These are phyloP conservation scores for Colletotrichum cordylinicola DNA, from an alignment of 2,329 filamentous ascomycete species.

Conservation along the genomic window DNA sequence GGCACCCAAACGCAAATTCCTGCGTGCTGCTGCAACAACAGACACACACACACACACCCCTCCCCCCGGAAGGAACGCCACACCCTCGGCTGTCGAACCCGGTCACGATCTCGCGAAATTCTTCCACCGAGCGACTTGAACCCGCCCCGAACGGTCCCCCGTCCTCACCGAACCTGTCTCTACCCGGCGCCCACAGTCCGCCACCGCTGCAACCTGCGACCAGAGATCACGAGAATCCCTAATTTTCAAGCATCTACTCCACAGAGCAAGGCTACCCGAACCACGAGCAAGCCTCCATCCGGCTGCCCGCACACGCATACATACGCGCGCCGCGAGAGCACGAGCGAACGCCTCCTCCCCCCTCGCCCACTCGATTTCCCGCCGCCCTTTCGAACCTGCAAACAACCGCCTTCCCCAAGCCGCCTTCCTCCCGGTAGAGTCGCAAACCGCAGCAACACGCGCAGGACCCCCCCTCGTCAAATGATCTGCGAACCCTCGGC, in stretches of 20 bases:
- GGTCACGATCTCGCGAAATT: background rate
- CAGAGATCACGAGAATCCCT: background rate
- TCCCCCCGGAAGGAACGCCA: background rate
- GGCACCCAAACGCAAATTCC: background rate
- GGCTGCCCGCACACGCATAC: background rate
- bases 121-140: background rate
- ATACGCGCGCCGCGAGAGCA: background rate
- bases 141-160: background rate
- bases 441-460: background rate
- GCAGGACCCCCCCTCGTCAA: background rate
- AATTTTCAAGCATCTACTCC: background rate
- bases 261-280: background rate
- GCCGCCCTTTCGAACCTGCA: background rate
- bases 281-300: background rate
- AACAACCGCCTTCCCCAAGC: background rate
- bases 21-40: background rate
- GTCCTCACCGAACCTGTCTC: background rate
- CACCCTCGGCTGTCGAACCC: background rate
- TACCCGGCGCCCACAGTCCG: background rate
- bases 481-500: conserved; percentile 44
- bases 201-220: background rate
- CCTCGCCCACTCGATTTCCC: background rate
- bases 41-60: background rate
- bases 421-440: background rate
- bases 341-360: background rate